Conservation (phyloP, 306 rosid genomes). For the Geum urbanum region DNA sequence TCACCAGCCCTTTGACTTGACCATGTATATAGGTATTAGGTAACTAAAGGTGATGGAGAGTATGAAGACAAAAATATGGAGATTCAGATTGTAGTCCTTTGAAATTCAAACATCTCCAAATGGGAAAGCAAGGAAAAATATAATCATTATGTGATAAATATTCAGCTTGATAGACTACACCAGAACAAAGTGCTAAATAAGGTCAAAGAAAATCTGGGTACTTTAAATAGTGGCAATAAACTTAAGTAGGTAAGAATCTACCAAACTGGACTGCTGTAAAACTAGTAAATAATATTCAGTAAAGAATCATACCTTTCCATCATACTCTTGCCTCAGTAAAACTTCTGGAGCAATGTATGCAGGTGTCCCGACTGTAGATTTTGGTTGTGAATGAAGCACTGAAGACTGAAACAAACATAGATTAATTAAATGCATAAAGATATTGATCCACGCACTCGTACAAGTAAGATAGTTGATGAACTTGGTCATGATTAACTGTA, state of each 20-base stretch:
- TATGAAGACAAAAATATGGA: background rate
- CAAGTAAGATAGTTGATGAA: background rate
- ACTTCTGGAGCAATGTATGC: constrained; percentile 99
- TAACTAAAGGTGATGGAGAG: background rate
- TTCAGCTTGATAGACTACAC: constrained; percentile 2
- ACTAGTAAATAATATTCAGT: background rate
- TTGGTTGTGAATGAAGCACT: constrained; percentile 94
- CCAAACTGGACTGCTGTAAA: background rate
- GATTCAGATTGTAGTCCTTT: background rate
- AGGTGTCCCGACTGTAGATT: constrained; percentile 94
- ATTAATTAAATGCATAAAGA: constrained; percentile 17
- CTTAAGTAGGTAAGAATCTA: too few relatives aligned
- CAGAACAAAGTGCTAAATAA: background rate
- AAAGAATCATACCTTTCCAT: constrained; percentile 68
- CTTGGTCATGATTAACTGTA: background rate
- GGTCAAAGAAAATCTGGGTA: background rate
- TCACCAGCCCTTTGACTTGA: background rate
- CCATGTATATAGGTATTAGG: background rate
- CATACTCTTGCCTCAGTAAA: constrained; percentile 75
- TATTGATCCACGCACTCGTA: background rate
- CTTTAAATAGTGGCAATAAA: background rate
- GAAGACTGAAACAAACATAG: constrained; percentile 61
- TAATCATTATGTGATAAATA: background rate
- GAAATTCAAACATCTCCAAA: background rate
- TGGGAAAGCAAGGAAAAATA: background rate